Base-by-base conservation (phyloP, 495 filamentous ascomycete species). In the Physcia stellaris region DNA sequence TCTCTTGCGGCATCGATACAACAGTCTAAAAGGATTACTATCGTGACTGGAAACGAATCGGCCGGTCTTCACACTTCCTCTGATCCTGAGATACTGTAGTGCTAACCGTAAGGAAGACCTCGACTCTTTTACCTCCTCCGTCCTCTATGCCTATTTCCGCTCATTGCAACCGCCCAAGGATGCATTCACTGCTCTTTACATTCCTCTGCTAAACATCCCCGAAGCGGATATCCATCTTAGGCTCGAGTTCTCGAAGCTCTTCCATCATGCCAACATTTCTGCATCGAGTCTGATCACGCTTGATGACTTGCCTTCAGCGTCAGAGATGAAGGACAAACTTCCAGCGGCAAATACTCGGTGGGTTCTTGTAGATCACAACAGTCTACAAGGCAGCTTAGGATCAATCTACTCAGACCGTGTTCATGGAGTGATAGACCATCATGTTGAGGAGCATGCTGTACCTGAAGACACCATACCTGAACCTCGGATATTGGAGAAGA, bases 341-440 rank as follows among this genome's bases (percentile, higher is more conserved):
- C 66, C 37, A 35, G 61, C 50, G 45, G 39, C 39, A 3, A 47
- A 41, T 23, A 60, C 62, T 6, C 58, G 55, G 24, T 78, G 73
- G 70, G 56, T 84, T 1, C 66, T 98, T 10, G 85, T 98, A 1
- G 90, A 98, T 59, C 92, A 95, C 70, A 96, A 96, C 51, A 73
- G 66, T 3, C 61, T 86, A 13, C 75, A 78, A 10, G 73, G 77
- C 1, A 45, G 54, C 3, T 52, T 79, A 6, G 54, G 56, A 13
- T 37, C 52, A 31, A 48, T 62, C 54, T 60, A 63, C 15, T 42
- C 52, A 13, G 44, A 48, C 19, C 52, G 61, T 4, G 67, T 88
- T 1, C 50, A 70, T 5, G 90, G 80, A n/a, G 83, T 82, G 40
- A 78, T 98, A 31, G 90, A 98, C 55, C 90, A 98, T 57, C 92